Evolutionary conservation across 129 eudicot species (phyloP).

Genomic region (Smallanthus sonchifolius): DNA sequence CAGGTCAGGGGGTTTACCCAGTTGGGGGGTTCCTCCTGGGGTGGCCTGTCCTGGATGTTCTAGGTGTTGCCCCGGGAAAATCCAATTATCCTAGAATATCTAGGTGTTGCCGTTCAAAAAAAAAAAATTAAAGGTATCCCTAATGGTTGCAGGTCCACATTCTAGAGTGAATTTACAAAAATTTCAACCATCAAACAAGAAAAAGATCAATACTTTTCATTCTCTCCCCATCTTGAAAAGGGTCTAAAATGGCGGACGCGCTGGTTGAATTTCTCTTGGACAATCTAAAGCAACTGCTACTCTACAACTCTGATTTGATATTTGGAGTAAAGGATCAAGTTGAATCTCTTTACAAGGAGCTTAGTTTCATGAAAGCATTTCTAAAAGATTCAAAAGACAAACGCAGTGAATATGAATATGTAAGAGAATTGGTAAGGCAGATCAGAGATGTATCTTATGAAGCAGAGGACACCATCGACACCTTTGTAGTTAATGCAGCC

Average conservation of each 20-base stretch:
- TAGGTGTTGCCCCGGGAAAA: no score
- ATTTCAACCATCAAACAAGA: background rate
- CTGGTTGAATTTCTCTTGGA: constrained; percentile 49
- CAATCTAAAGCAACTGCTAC: constrained; percentile 49
- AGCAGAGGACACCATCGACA: constrained; percentile 57
- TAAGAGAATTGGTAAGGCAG: constrained; percentile 47
- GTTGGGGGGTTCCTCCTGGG: no score
- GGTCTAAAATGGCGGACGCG: constrained; percentile 49
- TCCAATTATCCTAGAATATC: no score
- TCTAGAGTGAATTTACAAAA: constrained; percentile 1
- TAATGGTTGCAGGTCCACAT: constrained; percentile 5
- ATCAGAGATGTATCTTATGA: constrained; percentile 50
- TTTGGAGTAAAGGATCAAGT: constrained; percentile 47
- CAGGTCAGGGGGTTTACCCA: no score
- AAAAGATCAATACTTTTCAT: background rate
- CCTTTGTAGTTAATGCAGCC: constrained; percentile 42
- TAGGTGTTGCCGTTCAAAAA: no score
- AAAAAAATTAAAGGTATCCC: background rate
- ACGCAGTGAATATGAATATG: constrained; percentile 43
- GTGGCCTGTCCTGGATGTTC: no score
- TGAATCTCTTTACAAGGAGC: constrained; percentile 47
- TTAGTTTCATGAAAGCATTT: constrained; percentile 52
- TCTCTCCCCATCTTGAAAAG: background rate
- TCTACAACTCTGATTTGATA: constrained; percentile 41
- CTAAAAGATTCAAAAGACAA: constrained; percentile 56